Conservation (phyloP, 2,329 filamentous ascomycete genomes). For the Cladorrhinum sp. region DNA sequence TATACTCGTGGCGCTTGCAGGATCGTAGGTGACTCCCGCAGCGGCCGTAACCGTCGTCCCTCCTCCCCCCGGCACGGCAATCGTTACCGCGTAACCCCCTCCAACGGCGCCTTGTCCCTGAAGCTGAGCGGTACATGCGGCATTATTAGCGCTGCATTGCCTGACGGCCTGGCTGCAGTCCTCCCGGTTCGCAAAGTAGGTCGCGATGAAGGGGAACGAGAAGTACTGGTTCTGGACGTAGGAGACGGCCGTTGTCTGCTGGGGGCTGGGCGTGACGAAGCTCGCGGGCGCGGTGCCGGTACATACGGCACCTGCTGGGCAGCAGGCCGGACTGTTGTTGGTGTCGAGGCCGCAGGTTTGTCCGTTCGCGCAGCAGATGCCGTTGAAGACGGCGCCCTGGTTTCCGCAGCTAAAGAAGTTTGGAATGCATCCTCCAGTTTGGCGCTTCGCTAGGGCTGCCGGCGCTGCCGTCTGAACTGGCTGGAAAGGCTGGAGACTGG, state of each 20-base stretch:
- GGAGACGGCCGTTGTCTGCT: conserved; percentile 40
- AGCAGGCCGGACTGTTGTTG: conserved; percentile 51
- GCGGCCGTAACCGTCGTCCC: conserved; percentile 49
- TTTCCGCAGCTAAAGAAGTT: conserved; percentile 51
- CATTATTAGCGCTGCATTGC: conserved; percentile 54
- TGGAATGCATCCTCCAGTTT: conserved; percentile 41
- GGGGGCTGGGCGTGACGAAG: conserved; percentile 32
- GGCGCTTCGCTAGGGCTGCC: conserved; percentile 23
- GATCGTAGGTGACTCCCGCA: conserved; percentile 36
- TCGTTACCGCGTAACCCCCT: conserved; percentile 50
- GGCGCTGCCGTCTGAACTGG: conserved; percentile 30
- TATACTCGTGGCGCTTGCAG: conserved; percentile 49
- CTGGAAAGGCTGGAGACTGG: conserved; percentile 29
- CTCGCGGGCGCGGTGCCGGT: conserved; percentile 51
- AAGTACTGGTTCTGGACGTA: conserved; percentile 59
- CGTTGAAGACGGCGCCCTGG: conserved; percentile 45
- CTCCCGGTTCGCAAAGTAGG: conserved; percentile 48
- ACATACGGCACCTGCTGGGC: conserved; percentile 46
- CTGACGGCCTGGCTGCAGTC: conserved; percentile 50
- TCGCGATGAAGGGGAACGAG: conserved; percentile 57
- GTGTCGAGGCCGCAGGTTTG: conserved; percentile 51
- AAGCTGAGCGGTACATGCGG: conserved; percentile 51
- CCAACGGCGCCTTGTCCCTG: conserved; percentile 34
- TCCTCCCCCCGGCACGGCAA: conserved; percentile 52
- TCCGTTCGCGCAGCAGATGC: conserved; percentile 51